phyloP scores from a whole-genome alignment of 257 asterid genomes.

The Scutellaria barbata region DNA sequence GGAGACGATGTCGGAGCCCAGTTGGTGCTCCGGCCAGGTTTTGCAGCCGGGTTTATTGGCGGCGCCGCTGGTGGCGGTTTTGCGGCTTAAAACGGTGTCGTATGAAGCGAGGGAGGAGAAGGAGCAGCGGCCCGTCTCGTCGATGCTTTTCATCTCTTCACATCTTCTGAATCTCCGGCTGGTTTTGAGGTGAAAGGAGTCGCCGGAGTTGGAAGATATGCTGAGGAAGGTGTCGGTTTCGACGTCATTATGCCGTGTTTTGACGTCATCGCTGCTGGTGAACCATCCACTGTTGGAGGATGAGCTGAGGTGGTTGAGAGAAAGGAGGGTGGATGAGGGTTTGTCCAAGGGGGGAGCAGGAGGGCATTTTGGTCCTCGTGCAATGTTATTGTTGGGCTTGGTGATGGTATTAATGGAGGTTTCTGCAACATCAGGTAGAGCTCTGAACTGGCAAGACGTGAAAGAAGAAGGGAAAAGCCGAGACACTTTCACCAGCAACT shows the following conservation, averaged over 20 bases:
- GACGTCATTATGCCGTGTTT: conserved; percentile 33
- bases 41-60: background rate
- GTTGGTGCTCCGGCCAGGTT: background rate
- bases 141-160: conserved; percentile 39
- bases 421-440: conserved; percentile 63
- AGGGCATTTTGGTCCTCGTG: conserved; percentile 34
- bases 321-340: too few relatives aligned
- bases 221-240: too few relatives aligned
- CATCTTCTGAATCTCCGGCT: conserved; percentile 29
- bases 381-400: background rate
- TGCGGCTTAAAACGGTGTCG: background rate
- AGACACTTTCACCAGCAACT: conserved; percentile 49
- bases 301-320: conserved; percentile 32
- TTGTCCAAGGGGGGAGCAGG: too few relatives aligned
- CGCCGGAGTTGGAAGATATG: conserved; percentile 61
- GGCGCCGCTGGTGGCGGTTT: background rate
- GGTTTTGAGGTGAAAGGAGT: conserved; percentile 51
- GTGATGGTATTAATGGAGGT: conserved; percentile 27
- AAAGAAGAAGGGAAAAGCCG: conserved; percentile 69
- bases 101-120: conserved; percentile 1
- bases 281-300: conserved; percentile 64
- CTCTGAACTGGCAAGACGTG: conserved; percentile 56
- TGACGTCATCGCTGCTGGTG: conserved; percentile 44
- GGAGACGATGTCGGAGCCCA: conserved; percentile 22
- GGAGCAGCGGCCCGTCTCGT: conserved; percentile 41